These are phyloP conservation scores for Closterium sp. DNA, from an alignment of 139 green algal species.

Conservation along the genomic window DNA sequence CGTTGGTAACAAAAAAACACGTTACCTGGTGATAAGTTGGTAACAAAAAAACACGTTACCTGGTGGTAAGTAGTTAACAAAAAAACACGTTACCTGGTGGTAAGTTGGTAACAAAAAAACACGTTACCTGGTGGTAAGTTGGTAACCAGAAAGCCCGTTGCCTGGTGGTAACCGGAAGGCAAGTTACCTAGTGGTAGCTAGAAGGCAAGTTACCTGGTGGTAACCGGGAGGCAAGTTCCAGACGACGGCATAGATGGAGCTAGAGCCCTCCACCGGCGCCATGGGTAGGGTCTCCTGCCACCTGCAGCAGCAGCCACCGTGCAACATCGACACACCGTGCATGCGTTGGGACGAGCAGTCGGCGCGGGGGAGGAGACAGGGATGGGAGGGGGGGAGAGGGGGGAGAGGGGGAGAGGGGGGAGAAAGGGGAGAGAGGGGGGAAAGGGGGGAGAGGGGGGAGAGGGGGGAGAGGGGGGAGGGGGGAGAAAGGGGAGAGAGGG, in stretches of 20 bases:
- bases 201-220: conserved; percentile 28
- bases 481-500: neutral
- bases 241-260: conserved; percentile 30
- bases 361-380: neutral
- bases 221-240: conserved; percentile 43
- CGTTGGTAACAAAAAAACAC: too few species aligned
- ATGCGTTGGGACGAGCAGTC: neutral
- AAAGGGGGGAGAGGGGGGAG: neutral
- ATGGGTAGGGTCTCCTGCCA: conserved; percentile 49
- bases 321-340: neutral
- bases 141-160: too few species aligned
- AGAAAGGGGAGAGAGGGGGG: neutral
- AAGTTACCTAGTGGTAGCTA: too few species aligned
- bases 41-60: too few species aligned
- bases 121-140: too few species aligned
- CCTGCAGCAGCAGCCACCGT: neutral
- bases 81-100: neutral
- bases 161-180: too few species aligned
- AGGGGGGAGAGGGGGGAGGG: too few species aligned
- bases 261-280: conserved; percentile 25
- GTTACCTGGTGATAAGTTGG: too few species aligned
- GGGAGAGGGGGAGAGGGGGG: too few species aligned
- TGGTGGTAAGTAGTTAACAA: too few species aligned
- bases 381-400: neutral
- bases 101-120: too few species aligned